phyloP scores from a whole-genome alignment of 2,329 filamentous ascomycete species.

The Fusarium heterosporum region DNA sequence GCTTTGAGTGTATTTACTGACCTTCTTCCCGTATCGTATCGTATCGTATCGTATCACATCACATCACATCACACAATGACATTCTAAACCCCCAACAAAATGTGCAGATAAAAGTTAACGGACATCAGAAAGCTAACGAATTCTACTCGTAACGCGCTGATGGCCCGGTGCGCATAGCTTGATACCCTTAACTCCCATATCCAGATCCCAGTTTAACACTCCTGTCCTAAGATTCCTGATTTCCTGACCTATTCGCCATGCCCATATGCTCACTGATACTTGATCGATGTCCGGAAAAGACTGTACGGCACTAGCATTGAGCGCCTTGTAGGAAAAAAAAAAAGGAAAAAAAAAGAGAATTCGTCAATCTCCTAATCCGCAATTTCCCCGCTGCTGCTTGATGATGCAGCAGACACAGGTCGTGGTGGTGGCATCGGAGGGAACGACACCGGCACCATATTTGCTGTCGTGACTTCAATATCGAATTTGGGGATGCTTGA shows the following conservation, averaged over 20 bases:
- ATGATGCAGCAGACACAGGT: conserved; percentile 29
- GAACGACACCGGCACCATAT: conserved; percentile 9
- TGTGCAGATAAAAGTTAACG: neutral
- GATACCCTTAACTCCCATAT: conserved; percentile 14
- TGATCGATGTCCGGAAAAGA: neutral
- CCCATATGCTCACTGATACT: conserved; percentile 1
- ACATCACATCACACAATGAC: neutral
- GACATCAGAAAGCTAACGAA: neutral
- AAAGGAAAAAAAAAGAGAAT: too few species aligned
- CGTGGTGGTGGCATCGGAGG: conserved; percentile 32
- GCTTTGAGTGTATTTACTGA: neutral
- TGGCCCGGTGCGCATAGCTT: neutral
- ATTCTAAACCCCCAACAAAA: conserved; percentile 2
- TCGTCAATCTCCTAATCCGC: conserved; percentile 2
- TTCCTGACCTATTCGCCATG: conserved; percentile 7
- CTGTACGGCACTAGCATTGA: neutral
- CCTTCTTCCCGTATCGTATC: neutral
- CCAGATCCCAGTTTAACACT: neutral
- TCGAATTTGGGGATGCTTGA: conserved; percentile 43
- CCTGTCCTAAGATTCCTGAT: neutral
- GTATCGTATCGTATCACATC: neutral
- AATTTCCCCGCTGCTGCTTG: conserved; percentile 24
- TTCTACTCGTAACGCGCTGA: neutral
- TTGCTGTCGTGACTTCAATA: conserved; percentile 26
- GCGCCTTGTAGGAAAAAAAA: neutral